Percentiles rank a stretch among this genome's conserved stretches.
Evolutionary conservation across 768 basidiomycete species (phyloP).

Genomic region (Lactarius trivialis): DNA sequence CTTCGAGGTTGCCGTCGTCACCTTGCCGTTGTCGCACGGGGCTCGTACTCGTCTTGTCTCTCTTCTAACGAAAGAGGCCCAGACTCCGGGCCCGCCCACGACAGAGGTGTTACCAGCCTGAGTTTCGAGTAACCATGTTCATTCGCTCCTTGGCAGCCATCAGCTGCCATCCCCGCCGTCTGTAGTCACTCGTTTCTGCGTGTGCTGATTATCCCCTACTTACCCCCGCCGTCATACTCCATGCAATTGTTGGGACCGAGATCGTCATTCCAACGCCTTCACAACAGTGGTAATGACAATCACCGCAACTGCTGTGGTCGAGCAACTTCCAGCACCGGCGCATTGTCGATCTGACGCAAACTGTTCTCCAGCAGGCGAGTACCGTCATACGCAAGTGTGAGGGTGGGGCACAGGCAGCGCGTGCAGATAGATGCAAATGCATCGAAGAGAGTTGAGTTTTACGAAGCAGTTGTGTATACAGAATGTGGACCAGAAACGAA

Average conservation of each 20-base stretch:
- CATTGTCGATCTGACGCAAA: constrained; percentile 85
- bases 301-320: constrained; percentile 77
- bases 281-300: constrained; percentile 82
- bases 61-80: background rate
- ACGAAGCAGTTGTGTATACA: background rate
- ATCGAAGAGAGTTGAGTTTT: background rate
- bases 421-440: background rate
- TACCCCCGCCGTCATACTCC: background rate
- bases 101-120: no score
- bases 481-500: background rate
- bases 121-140: background rate
- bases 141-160: background rate
- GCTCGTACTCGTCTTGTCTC: no score
- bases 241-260: constrained; percentile 37
- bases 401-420: background rate
- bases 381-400: background rate
- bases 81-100: no score
- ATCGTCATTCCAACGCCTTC: constrained; percentile 90
- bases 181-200: background rate
- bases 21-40: no score
- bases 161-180: background rate
- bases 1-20: no score
- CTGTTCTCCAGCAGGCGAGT: constrained; percentile 32
- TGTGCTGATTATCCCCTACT: background rate
- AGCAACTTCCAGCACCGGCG: constrained; percentile 83